A percentile compares a stretch with the other conserved stretches of the same genome.
phyloP scores from a whole-genome alignment of 1,284 basidiomycete species.

The Malassezia brasiliensis region DNA sequence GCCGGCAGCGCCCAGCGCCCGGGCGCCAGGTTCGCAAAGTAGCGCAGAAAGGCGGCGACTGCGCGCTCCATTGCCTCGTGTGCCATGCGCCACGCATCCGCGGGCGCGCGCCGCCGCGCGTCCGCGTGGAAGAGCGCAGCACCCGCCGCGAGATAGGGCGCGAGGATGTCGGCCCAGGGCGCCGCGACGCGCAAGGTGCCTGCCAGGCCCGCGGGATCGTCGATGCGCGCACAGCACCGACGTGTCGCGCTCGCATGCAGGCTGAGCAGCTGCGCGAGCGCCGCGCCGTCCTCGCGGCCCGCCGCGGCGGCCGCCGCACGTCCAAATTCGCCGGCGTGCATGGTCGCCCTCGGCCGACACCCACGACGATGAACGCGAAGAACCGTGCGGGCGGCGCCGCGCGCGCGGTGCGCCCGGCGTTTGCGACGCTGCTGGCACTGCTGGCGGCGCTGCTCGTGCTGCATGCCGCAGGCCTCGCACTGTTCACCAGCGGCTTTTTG shows the following conservation, averaged over 20 bases:
- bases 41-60: constrained; percentile 29
- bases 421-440: constrained; percentile 23
- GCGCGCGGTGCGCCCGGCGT: constrained; percentile 13
- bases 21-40: constrained; percentile 24
- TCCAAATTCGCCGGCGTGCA: neutral
- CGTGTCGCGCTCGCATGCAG: constrained; percentile 12
- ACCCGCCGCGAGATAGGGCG: constrained; percentile 24
- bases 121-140: constrained; percentile 13
- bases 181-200: constrained; percentile 12
- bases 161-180: constrained; percentile 38
- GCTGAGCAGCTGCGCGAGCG: constrained; percentile 29
- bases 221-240: constrained; percentile 1
- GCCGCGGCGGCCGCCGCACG: neutral
- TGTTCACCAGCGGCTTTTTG: constrained; percentile 44
- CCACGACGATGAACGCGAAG: neutral
- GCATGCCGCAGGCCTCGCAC: constrained; percentile 26
- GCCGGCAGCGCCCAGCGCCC: constrained; percentile 39
- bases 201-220: neutral
- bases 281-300: constrained; percentile 17
- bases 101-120: neutral
- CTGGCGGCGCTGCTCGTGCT: constrained; percentile 22
- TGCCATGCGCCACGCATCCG: constrained; percentile 18
- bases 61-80: constrained; percentile 30
- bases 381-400: neutral
- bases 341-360: neutral